Evolutionary conservation across 2,329 filamentous ascomycete genomes (phyloP).

Genomic region (Hirsutella rhossiliensis): DNA sequence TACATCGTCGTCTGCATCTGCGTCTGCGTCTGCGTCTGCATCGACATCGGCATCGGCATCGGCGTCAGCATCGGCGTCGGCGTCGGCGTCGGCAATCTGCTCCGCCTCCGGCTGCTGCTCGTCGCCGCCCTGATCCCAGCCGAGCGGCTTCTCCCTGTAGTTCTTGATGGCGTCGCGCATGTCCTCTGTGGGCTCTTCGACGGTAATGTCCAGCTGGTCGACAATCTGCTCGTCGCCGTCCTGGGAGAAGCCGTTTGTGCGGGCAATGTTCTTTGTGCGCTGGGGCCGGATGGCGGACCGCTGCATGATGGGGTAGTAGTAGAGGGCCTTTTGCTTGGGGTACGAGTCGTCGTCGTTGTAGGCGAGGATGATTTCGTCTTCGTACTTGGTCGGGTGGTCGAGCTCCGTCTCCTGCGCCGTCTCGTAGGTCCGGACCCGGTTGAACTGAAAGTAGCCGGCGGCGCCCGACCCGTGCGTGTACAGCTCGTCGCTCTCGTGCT

Average conservation of each 20-base stretch:
- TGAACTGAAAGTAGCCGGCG: conserved; percentile 45
- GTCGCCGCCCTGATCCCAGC: conserved; percentile 26
- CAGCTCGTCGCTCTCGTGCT: conserved; percentile 39
- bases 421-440: conserved; percentile 52
- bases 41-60: conserved; percentile 16
- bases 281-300: conserved; percentile 50
- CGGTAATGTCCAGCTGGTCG: conserved; percentile 42
- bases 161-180: conserved; percentile 37
- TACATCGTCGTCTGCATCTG: too few relatives aligned
- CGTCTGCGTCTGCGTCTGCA: conserved; percentile 10
- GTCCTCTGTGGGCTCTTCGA: conserved; percentile 43
- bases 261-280: conserved; percentile 50
- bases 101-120: conserved; percentile 17
- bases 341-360: conserved; percentile 40
- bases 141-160: conserved; percentile 41
- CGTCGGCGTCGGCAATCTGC: conserved; percentile 8
- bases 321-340: conserved; percentile 43
- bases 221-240: conserved; percentile 39
- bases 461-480: conserved; percentile 39
- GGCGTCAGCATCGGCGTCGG: conserved; percentile 13
- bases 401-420: conserved; percentile 45
- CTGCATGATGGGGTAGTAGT: conserved; percentile 59
- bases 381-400: conserved; percentile 47
- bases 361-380: conserved; percentile 49
- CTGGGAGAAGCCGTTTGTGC: conserved; percentile 30